phyloP scores from a whole-genome alignment of 192 early-diverging fungal species.

The Allomyces javanicus region DNA sequence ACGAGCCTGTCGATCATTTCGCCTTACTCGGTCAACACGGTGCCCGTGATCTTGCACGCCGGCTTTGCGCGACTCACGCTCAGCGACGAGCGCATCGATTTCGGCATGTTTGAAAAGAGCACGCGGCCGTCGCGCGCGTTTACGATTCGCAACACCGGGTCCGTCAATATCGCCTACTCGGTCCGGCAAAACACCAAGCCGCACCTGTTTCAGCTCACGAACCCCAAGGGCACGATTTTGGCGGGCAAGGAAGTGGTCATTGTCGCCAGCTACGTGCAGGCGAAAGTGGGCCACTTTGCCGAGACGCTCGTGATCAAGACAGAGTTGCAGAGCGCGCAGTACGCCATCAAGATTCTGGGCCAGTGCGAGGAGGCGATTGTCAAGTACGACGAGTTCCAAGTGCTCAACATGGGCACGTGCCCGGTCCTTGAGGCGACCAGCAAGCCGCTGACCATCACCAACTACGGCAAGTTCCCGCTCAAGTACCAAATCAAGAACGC shows the following conservation, averaged over 20 bases:
- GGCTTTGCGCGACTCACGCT: slow-evolving; percentile 33
- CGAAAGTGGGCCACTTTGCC: slow-evolving; percentile 26
- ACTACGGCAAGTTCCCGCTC: slow-evolving; percentile 35
- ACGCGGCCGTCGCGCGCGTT: slow-evolving; percentile 19
- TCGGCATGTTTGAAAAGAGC: slow-evolving; percentile 43
- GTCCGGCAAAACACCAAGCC: slow-evolving; percentile 23
- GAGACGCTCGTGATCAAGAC: slow-evolving; percentile 26
- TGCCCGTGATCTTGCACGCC: slow-evolving; percentile 33
- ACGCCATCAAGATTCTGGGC: slow-evolving; percentile 22
- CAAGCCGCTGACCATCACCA: slow-evolving; percentile 22
- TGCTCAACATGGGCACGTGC: slow-evolving; percentile 35
- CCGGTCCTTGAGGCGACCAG: slow-evolving; percentile 32
- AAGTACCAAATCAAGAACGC: slow-evolving; percentile 20
- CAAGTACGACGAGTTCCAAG: slow-evolving; percentile 30
- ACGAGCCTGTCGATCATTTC: slow-evolving; percentile 29
- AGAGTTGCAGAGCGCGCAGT: slow-evolving; percentile 32
- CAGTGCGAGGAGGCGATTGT: slow-evolving; percentile 41
- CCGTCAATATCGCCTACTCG: slow-evolving; percentile 29
- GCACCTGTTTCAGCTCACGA: slow-evolving; percentile 28
- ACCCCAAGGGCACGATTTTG: slow-evolving; percentile 21
- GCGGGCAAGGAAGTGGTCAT: slow-evolving; percentile 21
- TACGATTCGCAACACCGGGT: slow-evolving; percentile 26
- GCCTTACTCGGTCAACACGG: slow-evolving; percentile 33
- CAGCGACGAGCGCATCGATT: slow-evolving; percentile 21
- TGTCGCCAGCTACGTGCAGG: slow-evolving; percentile 20